Evolutionary conservation across 345 rosid species (phyloP).

Genomic region (Bruguiera parviflora): DNA sequence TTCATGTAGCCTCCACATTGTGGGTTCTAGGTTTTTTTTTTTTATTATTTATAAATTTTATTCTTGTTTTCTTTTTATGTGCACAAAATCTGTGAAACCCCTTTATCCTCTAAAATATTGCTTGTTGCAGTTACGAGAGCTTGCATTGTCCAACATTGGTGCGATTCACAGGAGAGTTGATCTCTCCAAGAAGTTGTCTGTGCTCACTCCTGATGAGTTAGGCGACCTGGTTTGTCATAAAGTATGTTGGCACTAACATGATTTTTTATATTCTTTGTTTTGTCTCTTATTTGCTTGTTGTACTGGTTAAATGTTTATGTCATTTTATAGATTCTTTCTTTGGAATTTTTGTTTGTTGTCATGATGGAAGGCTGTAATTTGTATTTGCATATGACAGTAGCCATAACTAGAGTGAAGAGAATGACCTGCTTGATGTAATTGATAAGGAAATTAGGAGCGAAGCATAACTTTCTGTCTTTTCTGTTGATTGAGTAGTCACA

Average conservation of each 20-base stretch:
- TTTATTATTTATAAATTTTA: neutral
- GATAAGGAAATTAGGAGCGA: too few relatives aligned
- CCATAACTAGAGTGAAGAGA: too few relatives aligned
- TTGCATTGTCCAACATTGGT: constrained; percentile 82
- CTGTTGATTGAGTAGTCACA: too few relatives aligned
- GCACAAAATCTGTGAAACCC: neutral
- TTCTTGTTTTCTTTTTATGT: constrained; percentile 11
- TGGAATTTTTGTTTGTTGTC: too few relatives aligned
- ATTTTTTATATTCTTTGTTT: neutral
- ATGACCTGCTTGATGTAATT: too few relatives aligned
- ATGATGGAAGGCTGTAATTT: too few relatives aligned
- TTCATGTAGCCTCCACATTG: too few relatives aligned
- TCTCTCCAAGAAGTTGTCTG: constrained; percentile 81
- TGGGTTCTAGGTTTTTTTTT: neutral
- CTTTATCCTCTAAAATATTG: constrained; percentile 9
- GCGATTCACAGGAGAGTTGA: constrained; percentile 81
- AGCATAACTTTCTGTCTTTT: too few relatives aligned
- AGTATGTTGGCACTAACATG: constrained; percentile 42
- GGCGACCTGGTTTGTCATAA: constrained; percentile 88
- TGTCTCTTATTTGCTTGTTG: too few relatives aligned
- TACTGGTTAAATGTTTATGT: too few relatives aligned
- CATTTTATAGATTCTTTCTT: too few relatives aligned
- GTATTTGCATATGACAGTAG: too few relatives aligned
- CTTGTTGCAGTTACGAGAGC: constrained; percentile 68
- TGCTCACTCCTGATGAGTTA: constrained; percentile 69